phyloP scores from a whole-genome alignment of 805 yeast species.

The Kazachstania viticola region DNA sequence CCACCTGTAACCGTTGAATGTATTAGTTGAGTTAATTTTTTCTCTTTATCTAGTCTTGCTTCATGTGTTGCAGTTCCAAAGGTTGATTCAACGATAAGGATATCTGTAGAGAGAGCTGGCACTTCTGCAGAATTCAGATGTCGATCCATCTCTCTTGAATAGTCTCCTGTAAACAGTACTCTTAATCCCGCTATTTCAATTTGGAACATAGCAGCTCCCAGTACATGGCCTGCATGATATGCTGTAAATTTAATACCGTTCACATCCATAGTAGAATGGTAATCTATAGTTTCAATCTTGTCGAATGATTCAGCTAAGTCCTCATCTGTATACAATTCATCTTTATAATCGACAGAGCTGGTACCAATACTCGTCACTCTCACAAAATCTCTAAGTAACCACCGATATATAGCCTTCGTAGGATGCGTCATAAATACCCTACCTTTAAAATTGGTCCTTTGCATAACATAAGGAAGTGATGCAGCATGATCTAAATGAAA shows the following conservation, averaged over 20 bases:
- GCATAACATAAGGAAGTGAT: conserved; percentile 95
- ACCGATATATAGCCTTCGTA: conserved; percentile 92
- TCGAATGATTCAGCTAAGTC: conserved; percentile 84
- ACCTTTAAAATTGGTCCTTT: conserved; percentile 87
- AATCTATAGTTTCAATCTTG: conserved; percentile 85
- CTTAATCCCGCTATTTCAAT: conserved; percentile 90
- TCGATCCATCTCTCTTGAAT: conserved; percentile 89
- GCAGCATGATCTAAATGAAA: conserved; percentile 98
- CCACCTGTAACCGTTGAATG: no score
- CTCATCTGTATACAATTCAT: conserved; percentile 75
- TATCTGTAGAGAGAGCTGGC: conserved; percentile 78
- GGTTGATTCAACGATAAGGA: conserved; percentile 87
- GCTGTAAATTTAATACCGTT: conserved; percentile 95
- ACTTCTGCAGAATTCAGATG: conserved; percentile 93
- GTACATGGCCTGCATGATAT: conserved; percentile 98
- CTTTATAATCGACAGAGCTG: conserved; percentile 28
- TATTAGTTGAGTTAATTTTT: conserved; percentile 65
- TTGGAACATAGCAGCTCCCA: conserved; percentile 97
- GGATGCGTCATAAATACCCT: conserved; percentile 99
- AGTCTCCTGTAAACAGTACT: conserved; percentile 89
- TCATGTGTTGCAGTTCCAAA: conserved; percentile 97
- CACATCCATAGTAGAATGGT: conserved; percentile 88
- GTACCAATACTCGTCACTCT: conserved; percentile 62
- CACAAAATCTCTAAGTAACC: conserved; percentile 91
- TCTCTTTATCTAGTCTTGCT: conserved; percentile 77